Evolutionary conservation across 2,329 filamentous ascomycete species (phyloP).

Genomic region (Chaetomiaceae sp.): DNA sequence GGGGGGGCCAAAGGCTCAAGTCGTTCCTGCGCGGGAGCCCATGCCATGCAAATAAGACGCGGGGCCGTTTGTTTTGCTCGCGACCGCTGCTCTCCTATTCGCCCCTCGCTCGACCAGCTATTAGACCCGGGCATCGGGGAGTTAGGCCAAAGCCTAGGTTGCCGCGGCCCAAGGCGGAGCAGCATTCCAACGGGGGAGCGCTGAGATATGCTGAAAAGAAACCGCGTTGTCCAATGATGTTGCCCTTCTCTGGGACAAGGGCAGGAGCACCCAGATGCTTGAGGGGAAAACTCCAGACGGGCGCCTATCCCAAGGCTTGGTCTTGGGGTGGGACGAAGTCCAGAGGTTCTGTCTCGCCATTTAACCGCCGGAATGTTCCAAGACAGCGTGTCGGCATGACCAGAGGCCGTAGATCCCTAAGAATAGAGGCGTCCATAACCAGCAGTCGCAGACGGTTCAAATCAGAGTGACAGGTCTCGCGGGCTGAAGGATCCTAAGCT

Average conservation of each 20-base stretch:
- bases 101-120: background rate
- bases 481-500: too few species aligned
- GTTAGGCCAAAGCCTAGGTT: too few species aligned
- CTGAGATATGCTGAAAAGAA: background rate
- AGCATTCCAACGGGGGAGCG: background rate
- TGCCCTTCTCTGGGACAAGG: background rate
- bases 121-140: too few species aligned
- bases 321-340: background rate
- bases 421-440: too few species aligned
- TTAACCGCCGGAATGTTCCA: conserved; percentile 11
- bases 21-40: conserved; percentile 21
- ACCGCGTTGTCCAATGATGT: background rate
- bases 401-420: background rate
- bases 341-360: background rate
- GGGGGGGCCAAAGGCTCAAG: conserved; percentile 9
- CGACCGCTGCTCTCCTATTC: conserved; percentile 7
- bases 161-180: too few species aligned
- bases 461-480: too few species aligned
- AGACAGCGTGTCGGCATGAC: background rate
- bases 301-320: background rate
- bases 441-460: too few species aligned
- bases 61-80: conserved; percentile 13
- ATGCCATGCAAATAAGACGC: conserved; percentile 18
- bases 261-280: background rate
- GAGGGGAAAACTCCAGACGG: background rate